These are phyloP conservation scores for Rhazya stricta DNA, from an alignment of 257 asterid genomes.

Conservation along the genomic window DNA sequence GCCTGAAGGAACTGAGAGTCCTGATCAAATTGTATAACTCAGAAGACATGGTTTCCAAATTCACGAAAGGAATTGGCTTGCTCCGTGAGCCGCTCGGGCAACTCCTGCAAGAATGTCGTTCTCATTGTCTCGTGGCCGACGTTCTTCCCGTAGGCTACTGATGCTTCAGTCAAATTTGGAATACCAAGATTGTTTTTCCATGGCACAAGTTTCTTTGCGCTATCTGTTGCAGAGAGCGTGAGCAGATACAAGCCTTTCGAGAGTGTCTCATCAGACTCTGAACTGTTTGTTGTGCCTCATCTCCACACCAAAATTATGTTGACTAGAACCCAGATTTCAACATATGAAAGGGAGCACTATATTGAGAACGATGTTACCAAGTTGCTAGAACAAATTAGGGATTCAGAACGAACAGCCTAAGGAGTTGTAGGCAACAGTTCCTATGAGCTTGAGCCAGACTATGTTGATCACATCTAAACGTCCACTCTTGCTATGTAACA, in stretches of 20 bases:
- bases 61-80: constrained; percentile 24
- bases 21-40: constrained; percentile 27
- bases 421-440: constrained; percentile 41
- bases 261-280: constrained; percentile 27
- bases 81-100: constrained; percentile 40
- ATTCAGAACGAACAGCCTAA: constrained; percentile 21
- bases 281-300: constrained; percentile 29
- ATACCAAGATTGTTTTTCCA: constrained; percentile 54
- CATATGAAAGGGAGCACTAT: not conserved
- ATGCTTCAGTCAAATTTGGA: constrained; percentile 42
- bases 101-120: constrained; percentile 31
- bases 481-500: constrained; percentile 31
- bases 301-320: constrained; percentile 24
- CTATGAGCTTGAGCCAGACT: constrained; percentile 46
- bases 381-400: constrained; percentile 9
- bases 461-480: constrained; percentile 27
- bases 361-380: not conserved
- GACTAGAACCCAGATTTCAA: constrained; percentile 20
- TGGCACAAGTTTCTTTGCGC: constrained; percentile 37
- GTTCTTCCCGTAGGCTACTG: constrained; percentile 53
- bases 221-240: constrained; percentile 7
- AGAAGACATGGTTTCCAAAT: constrained; percentile 16
- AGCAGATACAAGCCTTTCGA: constrained; percentile 22
- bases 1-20: constrained; percentile 30
- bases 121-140: constrained; percentile 47